Evolutionary conservation across 1,284 basidiomycete genomes (phyloP).

Genomic region (Irpex sp.): DNA sequence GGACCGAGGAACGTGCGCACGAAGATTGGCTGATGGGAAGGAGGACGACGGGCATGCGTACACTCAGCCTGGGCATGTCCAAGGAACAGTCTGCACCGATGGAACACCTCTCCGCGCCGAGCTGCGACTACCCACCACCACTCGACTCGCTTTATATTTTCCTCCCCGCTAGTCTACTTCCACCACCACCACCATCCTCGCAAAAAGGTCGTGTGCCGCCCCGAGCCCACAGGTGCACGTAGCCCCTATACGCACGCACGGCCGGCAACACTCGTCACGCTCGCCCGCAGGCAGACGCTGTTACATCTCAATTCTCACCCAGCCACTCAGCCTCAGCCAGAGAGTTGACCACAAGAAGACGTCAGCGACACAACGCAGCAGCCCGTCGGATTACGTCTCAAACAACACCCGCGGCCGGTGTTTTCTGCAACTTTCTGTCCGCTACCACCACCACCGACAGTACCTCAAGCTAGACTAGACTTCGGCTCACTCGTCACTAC

Average conservation of each 20-base stretch:
- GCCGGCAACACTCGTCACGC: too few species aligned
- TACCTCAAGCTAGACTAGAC: slow-evolving; percentile 4
- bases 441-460: slow-evolving; percentile 13
- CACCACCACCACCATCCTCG: too few species aligned
- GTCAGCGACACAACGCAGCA: slow-evolving; percentile 5
- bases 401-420: slow-evolving; percentile 11
- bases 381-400: slow-evolving; percentile 9
- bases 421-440: slow-evolving; percentile 1
- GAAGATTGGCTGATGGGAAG: slow-evolving; percentile 22
- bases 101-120: neutral
- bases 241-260: too few species aligned
- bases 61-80: neutral
- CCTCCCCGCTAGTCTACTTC: too few species aligned
- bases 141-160: neutral
- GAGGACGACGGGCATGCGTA: neutral
- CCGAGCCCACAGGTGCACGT: too few species aligned
- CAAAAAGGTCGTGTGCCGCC: too few species aligned
- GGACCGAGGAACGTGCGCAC: slow-evolving; percentile 40
- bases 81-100: neutral
- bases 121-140: neutral
- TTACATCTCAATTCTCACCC: neutral
- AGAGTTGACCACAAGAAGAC: slow-evolving; percentile 6
- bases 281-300: too few species aligned
- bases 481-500: slow-evolving; percentile 4
- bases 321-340: slow-evolving; percentile 1